These are phyloP conservation scores for Sideroxylon spinosum DNA, from an alignment of 179 eudicot genomes.

Conservation along the genomic window DNA sequence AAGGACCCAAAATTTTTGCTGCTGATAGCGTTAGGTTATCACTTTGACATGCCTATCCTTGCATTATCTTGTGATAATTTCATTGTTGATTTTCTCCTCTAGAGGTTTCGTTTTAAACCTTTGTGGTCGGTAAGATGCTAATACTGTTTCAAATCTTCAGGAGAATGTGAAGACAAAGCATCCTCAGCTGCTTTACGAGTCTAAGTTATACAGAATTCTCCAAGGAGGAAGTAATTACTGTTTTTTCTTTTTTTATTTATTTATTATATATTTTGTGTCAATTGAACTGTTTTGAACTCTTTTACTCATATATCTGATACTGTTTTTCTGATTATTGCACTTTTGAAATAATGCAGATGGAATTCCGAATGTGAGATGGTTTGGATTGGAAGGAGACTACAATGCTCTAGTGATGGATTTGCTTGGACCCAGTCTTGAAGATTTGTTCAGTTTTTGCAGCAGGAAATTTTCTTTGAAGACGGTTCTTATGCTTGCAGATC, in stretches of 20 bases:
- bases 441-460: slow-evolving; percentile 84
- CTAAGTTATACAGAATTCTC: slow-evolving; percentile 76
- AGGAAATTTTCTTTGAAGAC: slow-evolving; percentile 88
- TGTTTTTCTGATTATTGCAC: background rate
- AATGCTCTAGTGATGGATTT: slow-evolving; percentile 93
- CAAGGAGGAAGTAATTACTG: slow-evolving; percentile 86
- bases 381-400: slow-evolving; percentile 90
- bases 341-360: slow-evolving; percentile 54
- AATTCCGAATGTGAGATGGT: slow-evolving; percentile 89
- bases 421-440: slow-evolving; percentile 97
- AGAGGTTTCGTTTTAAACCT: background rate
- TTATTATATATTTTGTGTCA: background rate
- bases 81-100: background rate
- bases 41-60: background rate
- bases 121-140: slow-evolving; percentile 5
- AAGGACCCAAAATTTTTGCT: background rate
- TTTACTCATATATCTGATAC: background rate
- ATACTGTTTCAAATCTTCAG: slow-evolving; percentile 34
- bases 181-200: slow-evolving; percentile 82
- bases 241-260: background rate
- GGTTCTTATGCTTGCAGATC: slow-evolving; percentile 98
- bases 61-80: background rate
- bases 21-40: background rate
- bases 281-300: background rate
- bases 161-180: slow-evolving; percentile 91